Conservation (phyloP, 2,329 filamentous ascomycete genomes). For the Microascus cirrosus region DNA sequence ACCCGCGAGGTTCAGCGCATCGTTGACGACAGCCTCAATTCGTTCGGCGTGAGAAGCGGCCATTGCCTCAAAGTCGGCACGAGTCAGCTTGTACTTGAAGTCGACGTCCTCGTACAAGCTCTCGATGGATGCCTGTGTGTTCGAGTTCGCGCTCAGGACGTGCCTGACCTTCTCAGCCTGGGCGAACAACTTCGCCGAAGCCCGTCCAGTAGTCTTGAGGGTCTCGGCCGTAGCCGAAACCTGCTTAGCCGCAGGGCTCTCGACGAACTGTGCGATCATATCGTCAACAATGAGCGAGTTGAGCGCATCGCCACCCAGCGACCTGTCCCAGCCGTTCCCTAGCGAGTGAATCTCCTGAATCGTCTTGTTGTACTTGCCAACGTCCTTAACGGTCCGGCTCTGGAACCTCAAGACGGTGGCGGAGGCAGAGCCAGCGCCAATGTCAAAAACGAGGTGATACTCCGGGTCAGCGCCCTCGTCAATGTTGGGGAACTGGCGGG, state of each 20-base stretch:
- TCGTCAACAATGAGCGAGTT: constrained; percentile 84
- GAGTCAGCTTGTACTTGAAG: constrained; percentile 81
- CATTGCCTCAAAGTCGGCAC: constrained; percentile 72
- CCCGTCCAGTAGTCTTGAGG: constrained; percentile 66
- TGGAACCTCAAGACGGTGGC: constrained; percentile 87
- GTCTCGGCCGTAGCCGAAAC: constrained; percentile 48
- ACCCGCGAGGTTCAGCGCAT: constrained; percentile 63
- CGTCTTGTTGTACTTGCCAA: constrained; percentile 91
- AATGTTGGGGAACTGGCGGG: constrained; percentile 75
- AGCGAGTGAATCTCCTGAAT: constrained; percentile 88
- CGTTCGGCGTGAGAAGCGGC: constrained; percentile 56
- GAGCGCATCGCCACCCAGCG: constrained; percentile 78
- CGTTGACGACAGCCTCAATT: constrained; percentile 57
- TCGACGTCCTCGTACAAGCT: constrained; percentile 84
- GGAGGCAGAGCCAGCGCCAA: constrained; percentile 91
- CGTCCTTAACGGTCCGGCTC: constrained; percentile 77
- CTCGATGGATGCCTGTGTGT: constrained; percentile 73
- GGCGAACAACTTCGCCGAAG: constrained; percentile 84
- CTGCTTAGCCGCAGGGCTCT: constrained; percentile 56
- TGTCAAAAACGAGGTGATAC: constrained; percentile 89
- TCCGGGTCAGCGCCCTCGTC: constrained; percentile 79
- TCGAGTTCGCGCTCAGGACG: constrained; percentile 83
- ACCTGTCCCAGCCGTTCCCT: constrained; percentile 78
- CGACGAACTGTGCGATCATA: constrained; percentile 71
- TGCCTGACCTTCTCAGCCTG: constrained; percentile 81